A percentile compares a stretch with the other conserved stretches of the same genome.
phyloP scores from a whole-genome alignment of 805 yeast genomes.

The Spathaspora gorwiae region DNA sequence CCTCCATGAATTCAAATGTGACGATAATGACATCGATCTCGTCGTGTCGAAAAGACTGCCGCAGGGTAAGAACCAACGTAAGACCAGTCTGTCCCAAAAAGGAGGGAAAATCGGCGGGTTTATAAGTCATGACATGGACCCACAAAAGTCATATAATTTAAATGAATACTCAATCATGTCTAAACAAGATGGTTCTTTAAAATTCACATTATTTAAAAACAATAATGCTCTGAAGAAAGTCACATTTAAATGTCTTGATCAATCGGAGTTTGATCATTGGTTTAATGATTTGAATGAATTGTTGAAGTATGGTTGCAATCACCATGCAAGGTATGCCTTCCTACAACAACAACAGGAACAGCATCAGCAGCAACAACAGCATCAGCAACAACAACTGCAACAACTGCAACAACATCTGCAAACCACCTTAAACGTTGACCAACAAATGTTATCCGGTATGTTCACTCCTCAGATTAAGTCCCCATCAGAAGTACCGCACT shows the following conservation, averaged over 20 bases:
- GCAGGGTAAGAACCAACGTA: no score
- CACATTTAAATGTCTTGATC: conserved; percentile 43
- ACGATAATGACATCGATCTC: conserved; percentile 12
- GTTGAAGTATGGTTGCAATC: conserved; percentile 40
- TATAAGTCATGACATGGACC: conserved; percentile 37
- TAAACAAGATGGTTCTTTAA: conserved; percentile 28
- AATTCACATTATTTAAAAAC: conserved; percentile 28
- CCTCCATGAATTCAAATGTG: conserved; percentile 39
- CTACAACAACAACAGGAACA: neutral
- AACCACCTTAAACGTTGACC: conserved; percentile 3
- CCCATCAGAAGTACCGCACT: conserved; percentile 25
- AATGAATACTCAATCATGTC: conserved; percentile 30
- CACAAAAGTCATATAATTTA: conserved; percentile 38
- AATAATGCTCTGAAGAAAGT: conserved; percentile 25
- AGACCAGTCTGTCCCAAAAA: neutral
- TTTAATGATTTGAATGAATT: conserved; percentile 50
- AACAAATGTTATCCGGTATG: conserved; percentile 26
- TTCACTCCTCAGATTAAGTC: conserved; percentile 35
- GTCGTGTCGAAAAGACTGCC: conserved; percentile 3
- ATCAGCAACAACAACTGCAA: neutral
- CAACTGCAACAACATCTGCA: neutral
- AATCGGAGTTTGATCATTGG: conserved; percentile 49
- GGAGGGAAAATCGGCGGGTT: conserved; percentile 32
- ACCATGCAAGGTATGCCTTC: conserved; percentile 44
- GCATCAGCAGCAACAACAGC: neutral